phyloP scores from a whole-genome alignment of 108 stramenopile species.

The Fistulifera pelliculosa region DNA sequence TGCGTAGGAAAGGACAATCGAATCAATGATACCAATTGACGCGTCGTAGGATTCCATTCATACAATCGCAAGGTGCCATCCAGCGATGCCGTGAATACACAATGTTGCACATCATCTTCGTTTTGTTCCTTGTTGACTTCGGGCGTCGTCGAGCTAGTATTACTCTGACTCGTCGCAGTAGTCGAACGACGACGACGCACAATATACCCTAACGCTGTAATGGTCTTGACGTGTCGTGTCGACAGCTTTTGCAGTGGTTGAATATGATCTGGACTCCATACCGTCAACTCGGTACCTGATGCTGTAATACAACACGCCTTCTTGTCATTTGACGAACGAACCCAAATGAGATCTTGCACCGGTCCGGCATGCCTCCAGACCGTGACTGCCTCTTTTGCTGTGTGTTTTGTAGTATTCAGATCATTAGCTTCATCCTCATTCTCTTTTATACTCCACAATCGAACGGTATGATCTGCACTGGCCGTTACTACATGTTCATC shows the following conservation, averaged over 20 bases:
- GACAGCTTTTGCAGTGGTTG: conserved; percentile 36
- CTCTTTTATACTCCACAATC: conserved; percentile 63
- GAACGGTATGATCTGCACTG: conserved; percentile 81
- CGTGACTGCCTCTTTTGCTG: conserved; percentile 6
- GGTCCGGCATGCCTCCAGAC: conserved; percentile 70
- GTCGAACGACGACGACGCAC: too few species aligned
- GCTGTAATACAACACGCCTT: conserved; percentile 66
- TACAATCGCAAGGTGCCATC: conserved; percentile 73
- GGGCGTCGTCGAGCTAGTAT: too few species aligned
- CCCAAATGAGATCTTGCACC: conserved; percentile 54
- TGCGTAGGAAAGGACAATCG: too few species aligned
- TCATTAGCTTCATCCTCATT: conserved; percentile 13
- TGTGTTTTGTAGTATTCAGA: conserved; percentile 26
- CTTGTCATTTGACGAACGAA: conserved; percentile 33
- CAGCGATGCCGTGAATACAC: conserved; percentile 59
- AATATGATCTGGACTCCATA: conserved; percentile 73
- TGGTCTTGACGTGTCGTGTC: conserved; percentile 78
- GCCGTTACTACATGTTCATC: conserved; percentile 52
- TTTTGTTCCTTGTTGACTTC: neutral
- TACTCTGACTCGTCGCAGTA: too few species aligned
- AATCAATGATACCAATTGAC: conserved; percentile 19
- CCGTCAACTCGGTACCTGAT: conserved; percentile 68
- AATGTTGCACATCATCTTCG: conserved; percentile 2
- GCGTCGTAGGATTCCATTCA: conserved; percentile 39
- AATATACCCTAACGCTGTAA: conserved; percentile 44